Conservation (phyloP, 192 early-diverging fungal genomes). For the Backusella sp. region DNA sequence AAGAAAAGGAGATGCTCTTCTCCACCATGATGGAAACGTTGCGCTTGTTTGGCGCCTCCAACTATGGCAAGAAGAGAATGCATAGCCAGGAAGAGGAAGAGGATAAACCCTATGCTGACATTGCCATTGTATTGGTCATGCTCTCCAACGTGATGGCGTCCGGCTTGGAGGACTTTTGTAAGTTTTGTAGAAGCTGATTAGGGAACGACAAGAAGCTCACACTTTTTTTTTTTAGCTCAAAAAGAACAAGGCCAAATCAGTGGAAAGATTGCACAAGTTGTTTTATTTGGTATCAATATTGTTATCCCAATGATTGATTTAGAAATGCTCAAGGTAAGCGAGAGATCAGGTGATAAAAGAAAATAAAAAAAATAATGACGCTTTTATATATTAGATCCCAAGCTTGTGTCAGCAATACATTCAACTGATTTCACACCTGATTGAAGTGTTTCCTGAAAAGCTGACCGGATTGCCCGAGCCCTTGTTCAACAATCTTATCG, state of each 20-base stretch:
- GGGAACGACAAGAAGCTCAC: neutral
- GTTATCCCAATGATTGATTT: slow-evolving; percentile 70
- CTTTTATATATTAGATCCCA: slow-evolving; percentile 46
- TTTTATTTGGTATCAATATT: slow-evolving; percentile 69
- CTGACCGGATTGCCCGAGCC: slow-evolving; percentile 46
- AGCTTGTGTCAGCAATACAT: slow-evolving; percentile 64
- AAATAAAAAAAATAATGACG: neutral
- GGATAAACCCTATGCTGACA: slow-evolving; percentile 66
- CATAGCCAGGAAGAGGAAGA: slow-evolving; percentile 48
- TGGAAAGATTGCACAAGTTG: slow-evolving; percentile 57
- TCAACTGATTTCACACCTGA: slow-evolving; percentile 58
- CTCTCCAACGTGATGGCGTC: slow-evolving; percentile 58
- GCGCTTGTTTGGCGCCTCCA: slow-evolving; percentile 52
- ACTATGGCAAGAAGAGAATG: slow-evolving; percentile 47
- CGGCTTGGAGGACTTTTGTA: slow-evolving; percentile 56
- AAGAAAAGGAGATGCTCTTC: slow-evolving; percentile 52
- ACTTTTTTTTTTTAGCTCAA: neutral
- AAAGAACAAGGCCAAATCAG: neutral
- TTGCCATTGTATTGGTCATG: slow-evolving; percentile 58
- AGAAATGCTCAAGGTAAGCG: slow-evolving; percentile 64
- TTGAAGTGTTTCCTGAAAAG: slow-evolving; percentile 65
- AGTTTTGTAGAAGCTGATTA: neutral
- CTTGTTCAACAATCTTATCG: slow-evolving; percentile 56
- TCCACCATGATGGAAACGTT: slow-evolving; percentile 49
- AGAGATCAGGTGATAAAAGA: neutral